These are phyloP conservation scores for Vanderwaltozyma yarrowii DNA, from an alignment of 805 yeast species.

Conservation along the genomic window DNA sequence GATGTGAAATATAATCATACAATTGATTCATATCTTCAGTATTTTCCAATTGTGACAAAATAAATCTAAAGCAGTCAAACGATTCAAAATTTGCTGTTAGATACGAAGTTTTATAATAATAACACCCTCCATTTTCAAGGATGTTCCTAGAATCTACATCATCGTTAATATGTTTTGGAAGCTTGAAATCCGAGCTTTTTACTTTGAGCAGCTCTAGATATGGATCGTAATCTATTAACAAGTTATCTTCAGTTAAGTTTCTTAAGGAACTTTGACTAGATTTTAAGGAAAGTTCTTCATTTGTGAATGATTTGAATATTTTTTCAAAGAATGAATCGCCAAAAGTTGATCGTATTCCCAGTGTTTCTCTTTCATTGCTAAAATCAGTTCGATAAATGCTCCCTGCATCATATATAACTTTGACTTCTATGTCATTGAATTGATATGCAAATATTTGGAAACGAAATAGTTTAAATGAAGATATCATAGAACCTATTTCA, in stretches of 20 bases:
- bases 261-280: not conserved
- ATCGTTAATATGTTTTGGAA: not conserved
- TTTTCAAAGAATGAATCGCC: slow-evolving; percentile 7
- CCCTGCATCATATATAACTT: slow-evolving; percentile 6
- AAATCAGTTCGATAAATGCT: slow-evolving; percentile 3
- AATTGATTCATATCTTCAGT: slow-evolving; percentile 7
- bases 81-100: slow-evolving; percentile 13
- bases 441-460: slow-evolving; percentile 7
- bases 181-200: not conserved
- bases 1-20: slow-evolving; percentile 11
- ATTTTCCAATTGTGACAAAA: slow-evolving; percentile 10
- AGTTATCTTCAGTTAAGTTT: slow-evolving; percentile 11
- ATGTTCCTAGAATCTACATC: not conserved
- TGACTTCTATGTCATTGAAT: slow-evolving; percentile 8
- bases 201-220: slow-evolving; percentile 4
- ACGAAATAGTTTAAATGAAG: slow-evolving; percentile 22
- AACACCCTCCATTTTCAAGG: slow-evolving; percentile 5
- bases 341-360: slow-evolving; percentile 1
- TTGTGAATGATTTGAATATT: not conserved
- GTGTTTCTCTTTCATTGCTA: slow-evolving; percentile 1
- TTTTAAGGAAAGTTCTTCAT: not conserved
- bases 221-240: slow-evolving; percentile 12
- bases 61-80: slow-evolving; percentile 9
- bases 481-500: slow-evolving; percentile 27
- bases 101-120: slow-evolving; percentile 10